Conservation (phyloP, 2,329 filamentous ascomycete species). For the Aspergillus sp. region DNA sequence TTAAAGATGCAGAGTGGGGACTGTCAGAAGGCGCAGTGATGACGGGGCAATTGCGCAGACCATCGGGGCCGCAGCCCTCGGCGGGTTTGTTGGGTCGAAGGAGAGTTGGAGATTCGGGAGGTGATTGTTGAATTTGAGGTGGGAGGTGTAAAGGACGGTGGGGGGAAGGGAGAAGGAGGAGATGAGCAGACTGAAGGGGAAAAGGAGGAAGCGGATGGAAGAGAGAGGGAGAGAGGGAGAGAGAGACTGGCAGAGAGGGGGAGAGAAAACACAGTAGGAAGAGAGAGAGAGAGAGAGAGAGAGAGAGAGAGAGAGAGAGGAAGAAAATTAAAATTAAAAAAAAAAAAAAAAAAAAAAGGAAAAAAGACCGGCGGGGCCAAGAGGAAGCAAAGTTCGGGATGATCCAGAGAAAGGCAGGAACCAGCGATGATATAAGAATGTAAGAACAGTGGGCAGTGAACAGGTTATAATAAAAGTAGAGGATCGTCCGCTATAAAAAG, state of each 20-base stretch:
- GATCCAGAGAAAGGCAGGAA: neutral
- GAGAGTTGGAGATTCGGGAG: neutral
- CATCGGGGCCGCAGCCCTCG: slow-evolving; percentile 31
- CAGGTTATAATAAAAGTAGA: neutral
- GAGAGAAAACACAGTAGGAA: slow-evolving; percentile 2
- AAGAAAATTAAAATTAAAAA: neutral
- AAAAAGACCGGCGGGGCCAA: neutral
- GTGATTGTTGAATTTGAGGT: too few species aligned
- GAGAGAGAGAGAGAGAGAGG: neutral
- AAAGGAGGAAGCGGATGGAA: slow-evolving; percentile 1
- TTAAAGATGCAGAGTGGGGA: slow-evolving; percentile 13
- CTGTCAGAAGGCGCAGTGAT: slow-evolving; percentile 7
- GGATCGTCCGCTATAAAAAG: neutral
- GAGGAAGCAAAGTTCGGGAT: neutral
- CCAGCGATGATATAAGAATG: neutral
- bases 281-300: neutral
- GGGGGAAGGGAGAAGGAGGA: neutral
- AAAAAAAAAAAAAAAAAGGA: neutral
- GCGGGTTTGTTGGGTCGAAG: neutral
- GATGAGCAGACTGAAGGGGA: neutral
- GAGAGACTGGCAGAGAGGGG: neutral
- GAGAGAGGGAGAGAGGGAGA: neutral
- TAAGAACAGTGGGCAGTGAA: too few species aligned
- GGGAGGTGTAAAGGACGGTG: too few species aligned
- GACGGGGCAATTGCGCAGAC: slow-evolving; percentile 26